Percentiles rank a stretch among this genome's conserved stretches.
Conservation (phyloP, 2,329 filamentous ascomycete species). For the Helminthosporium solani region DNA sequence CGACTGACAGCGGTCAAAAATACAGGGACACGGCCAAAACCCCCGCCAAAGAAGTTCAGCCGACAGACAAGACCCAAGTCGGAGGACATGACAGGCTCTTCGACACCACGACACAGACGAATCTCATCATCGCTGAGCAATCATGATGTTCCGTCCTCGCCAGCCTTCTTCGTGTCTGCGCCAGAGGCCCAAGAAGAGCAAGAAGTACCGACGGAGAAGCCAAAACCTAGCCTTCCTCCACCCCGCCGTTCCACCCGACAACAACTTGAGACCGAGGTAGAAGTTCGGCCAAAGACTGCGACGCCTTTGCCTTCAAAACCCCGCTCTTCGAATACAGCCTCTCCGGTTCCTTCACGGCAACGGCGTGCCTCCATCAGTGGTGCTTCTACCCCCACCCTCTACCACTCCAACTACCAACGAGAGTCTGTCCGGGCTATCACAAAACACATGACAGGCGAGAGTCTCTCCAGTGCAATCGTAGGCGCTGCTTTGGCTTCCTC, state of each 20-base stretch:
- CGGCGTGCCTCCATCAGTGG: conserved; percentile 24
- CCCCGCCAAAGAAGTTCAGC: conserved; percentile 17
- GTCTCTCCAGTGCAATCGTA: conserved; percentile 72
- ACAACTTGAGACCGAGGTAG: conserved; percentile 3
- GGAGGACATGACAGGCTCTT: conserved; percentile 23
- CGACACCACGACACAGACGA: conserved; percentile 15
- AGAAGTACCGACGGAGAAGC: conserved; percentile 18
- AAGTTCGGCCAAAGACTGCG: conserved; percentile 13
- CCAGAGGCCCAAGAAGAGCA: conserved; percentile 37
- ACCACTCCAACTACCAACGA: conserved; percentile 44
- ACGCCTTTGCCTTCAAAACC: conserved; percentile 26
- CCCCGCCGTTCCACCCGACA: conserved; percentile 32
- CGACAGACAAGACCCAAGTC: conserved; percentile 23
- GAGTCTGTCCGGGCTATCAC: conserved; percentile 41
- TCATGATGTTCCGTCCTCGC: conserved; percentile 28
- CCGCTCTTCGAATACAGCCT: conserved; percentile 35
- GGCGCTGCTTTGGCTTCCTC: conserved; percentile 71
- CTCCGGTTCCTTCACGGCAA: conserved; percentile 23
- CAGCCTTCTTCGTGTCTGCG: conserved; percentile 39
- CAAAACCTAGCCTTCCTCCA: conserved; percentile 38
- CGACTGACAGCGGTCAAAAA: conserved; percentile 25
- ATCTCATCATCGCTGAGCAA: conserved; percentile 31
- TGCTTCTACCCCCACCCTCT: conserved; percentile 24
- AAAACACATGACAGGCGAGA: conserved; percentile 59
- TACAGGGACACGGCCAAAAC: conserved; percentile 19